A percentile compares a stretch with the other conserved stretches of the same genome.
Evolutionary conservation across 768 basidiomycete species (phyloP).

Genomic region (Lactarius trivialis): DNA sequence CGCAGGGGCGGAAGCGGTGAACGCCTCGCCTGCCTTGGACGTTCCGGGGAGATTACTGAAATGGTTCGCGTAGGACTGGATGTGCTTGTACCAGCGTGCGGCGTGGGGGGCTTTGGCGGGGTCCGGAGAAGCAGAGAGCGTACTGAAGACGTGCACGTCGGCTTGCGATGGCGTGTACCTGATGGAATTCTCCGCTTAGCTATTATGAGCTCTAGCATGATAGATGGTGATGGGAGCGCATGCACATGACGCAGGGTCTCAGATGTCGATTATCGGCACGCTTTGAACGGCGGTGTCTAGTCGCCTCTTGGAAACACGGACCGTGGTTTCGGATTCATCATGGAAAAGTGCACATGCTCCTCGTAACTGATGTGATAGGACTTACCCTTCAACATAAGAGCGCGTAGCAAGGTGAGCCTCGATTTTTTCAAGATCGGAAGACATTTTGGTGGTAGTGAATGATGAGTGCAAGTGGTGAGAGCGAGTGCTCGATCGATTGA

Average conservation of each 20-base stretch:
- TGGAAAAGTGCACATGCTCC: slow-evolving; percentile 23
- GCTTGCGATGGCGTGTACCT: slow-evolving; percentile 93
- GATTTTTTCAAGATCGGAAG: slow-evolving; percentile 62
- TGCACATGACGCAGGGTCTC: slow-evolving; percentile 31
- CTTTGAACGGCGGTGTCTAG: slow-evolving; percentile 78
- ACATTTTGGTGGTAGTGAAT: slow-evolving; percentile 37
- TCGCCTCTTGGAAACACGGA: slow-evolving; percentile 97
- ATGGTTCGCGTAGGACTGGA: slow-evolving; percentile 78
- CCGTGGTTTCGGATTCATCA: slow-evolving; percentile 81
- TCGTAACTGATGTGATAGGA: slow-evolving; percentile 20
- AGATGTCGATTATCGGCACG: slow-evolving; percentile 67
- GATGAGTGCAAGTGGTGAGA: background rate
- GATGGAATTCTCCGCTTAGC: slow-evolving; percentile 18
- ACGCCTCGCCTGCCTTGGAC: slow-evolving; percentile 71
- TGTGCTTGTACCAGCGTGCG: slow-evolving; percentile 92
- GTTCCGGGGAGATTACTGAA: slow-evolving; percentile 76
- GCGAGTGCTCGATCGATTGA: background rate
- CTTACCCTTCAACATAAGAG: slow-evolving; percentile 91
- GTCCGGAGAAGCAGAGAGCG: slow-evolving; percentile 60
- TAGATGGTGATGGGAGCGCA: slow-evolving; percentile 7
- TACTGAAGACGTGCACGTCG: slow-evolving; percentile 87
- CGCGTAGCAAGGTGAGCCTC: slow-evolving; percentile 81
- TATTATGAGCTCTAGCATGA: background rate
- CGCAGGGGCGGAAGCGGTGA: slow-evolving; percentile 46
- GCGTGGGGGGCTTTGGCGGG: slow-evolving; percentile 63